A percentile compares a stretch with the other conserved stretches of the same genome.
phyloP scores from a whole-genome alignment of 2,329 filamentous ascomycete genomes.

The Talaromyces piceae region DNA sequence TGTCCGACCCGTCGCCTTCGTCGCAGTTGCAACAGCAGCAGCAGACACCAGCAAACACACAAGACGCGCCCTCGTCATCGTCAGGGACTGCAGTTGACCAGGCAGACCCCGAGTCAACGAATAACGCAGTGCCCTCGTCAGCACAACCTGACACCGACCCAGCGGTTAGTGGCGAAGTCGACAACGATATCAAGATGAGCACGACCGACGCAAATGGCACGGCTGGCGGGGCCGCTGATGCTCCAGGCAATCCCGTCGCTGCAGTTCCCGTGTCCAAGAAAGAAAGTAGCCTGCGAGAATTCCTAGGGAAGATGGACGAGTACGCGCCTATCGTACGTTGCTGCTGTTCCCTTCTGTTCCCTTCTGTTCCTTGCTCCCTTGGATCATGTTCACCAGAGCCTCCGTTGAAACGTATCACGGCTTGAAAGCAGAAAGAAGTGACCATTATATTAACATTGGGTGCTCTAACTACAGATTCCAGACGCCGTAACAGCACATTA shows the following conservation, averaged over 20 bases:
- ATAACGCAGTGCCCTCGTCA: constrained; percentile 13
- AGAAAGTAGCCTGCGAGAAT: constrained; percentile 86
- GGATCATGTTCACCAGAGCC: neutral
- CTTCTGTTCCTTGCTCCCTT: neutral
- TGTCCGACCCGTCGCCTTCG: constrained; percentile 9
- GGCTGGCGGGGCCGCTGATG: constrained; percentile 1
- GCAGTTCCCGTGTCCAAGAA: constrained; percentile 63
- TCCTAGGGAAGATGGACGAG: constrained; percentile 94
- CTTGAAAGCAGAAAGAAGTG: neutral
- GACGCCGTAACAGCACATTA: constrained; percentile 98
- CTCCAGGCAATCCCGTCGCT: constrained; percentile 16
- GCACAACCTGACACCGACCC: constrained; percentile 15
- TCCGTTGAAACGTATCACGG: neutral
- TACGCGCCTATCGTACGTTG: constrained; percentile 84
- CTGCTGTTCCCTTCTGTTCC: neutral
- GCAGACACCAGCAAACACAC: constrained; percentile 16
- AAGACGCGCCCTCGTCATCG: constrained; percentile 16
- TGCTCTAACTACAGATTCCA: constrained; percentile 62
- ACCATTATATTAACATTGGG: neutral
- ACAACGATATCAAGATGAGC: constrained; percentile 32
- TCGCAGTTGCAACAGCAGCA: constrained; percentile 15
- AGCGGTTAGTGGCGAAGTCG: constrained; percentile 27
- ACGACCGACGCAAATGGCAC: constrained; percentile 16
- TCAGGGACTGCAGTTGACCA: constrained; percentile 3
- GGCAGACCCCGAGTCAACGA: constrained; percentile 11